phyloP scores from a whole-genome alignment of 2,329 filamentous ascomycete species.

The Alternaria gansuensis region DNA sequence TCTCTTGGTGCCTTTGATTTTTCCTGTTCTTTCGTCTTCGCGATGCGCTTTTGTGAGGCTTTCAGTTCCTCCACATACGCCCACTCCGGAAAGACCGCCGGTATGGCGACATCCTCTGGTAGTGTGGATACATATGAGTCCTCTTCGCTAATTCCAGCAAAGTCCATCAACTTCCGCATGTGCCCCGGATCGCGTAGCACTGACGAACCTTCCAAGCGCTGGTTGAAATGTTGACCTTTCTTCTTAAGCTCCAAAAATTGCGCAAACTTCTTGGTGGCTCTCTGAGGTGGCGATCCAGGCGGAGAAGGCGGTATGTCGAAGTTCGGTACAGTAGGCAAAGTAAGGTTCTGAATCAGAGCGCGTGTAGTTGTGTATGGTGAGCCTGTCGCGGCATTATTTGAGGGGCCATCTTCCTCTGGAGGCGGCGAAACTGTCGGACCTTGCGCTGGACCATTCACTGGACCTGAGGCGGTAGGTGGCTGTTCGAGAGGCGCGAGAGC shows the following conservation, averaged over 20 bases:
- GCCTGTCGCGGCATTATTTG: constrained; percentile 39
- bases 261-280: constrained; percentile 71
- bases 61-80: constrained; percentile 56
- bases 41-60: constrained; percentile 52
- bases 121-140: constrained; percentile 73
- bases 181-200: constrained; percentile 77
- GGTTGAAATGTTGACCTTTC: constrained; percentile 80
- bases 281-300: constrained; percentile 61
- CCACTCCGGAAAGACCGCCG: constrained; percentile 53
- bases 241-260: constrained; percentile 81
- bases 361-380: constrained; percentile 76
- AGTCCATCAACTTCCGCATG: constrained; percentile 75
- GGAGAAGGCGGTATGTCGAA: constrained; percentile 79
- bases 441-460: constrained; percentile 40
- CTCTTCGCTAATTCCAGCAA: constrained; percentile 66
- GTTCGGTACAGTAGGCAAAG: constrained; percentile 75
- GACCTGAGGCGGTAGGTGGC: constrained; percentile 15
- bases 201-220: constrained; percentile 71
- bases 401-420: constrained; percentile 24
- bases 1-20: constrained; percentile 41
- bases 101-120: constrained; percentile 51
- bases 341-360: constrained; percentile 73
- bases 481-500: constrained; percentile 21
- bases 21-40: constrained; percentile 46
- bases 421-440: constrained; percentile 40